Percentiles rank a stretch among this genome's conserved stretches.
Conservation (phyloP, 306 rosid species). For the Castanopsis chinensis region DNA sequence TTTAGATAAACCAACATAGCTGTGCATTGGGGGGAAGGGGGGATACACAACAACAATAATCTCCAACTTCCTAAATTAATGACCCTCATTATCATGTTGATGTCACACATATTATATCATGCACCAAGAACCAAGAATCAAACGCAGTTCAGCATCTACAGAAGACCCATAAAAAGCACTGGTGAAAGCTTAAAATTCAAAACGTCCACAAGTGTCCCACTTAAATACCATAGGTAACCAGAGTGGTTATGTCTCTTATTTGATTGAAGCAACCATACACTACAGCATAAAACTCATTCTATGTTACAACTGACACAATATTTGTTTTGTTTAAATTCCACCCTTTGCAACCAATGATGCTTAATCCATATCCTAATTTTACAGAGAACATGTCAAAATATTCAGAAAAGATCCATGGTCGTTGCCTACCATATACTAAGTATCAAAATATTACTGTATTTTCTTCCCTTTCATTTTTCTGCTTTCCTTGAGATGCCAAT, state of each 20-base stretch:
- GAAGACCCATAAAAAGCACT: background rate
- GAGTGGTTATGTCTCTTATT: background rate
- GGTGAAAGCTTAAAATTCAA: background rate
- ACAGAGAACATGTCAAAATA: background rate
- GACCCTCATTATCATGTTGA: background rate
- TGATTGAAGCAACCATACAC: background rate
- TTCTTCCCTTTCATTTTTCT: too few relatives aligned
- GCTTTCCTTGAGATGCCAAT: too few relatives aligned
- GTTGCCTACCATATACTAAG: too few relatives aligned
- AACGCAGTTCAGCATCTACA: background rate
- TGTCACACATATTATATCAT: background rate
- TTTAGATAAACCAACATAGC: constrained; percentile 19
- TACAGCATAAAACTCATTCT: too few relatives aligned
- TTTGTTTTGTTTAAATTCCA: background rate
- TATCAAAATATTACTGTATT: too few relatives aligned
- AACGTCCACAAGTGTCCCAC: background rate
- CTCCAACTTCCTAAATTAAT: background rate
- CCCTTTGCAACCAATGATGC: background rate
- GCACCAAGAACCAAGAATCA: background rate
- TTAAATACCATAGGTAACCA: background rate
- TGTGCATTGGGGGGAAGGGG: background rate
- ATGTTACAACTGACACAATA: background rate
- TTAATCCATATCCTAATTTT: background rate
- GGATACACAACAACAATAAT: background rate
- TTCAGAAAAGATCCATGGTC: too few relatives aligned